These are phyloP conservation scores for Xylariaceae sp. DNA, from an alignment of 2,329 filamentous ascomycete species.

Conservation along the genomic window DNA sequence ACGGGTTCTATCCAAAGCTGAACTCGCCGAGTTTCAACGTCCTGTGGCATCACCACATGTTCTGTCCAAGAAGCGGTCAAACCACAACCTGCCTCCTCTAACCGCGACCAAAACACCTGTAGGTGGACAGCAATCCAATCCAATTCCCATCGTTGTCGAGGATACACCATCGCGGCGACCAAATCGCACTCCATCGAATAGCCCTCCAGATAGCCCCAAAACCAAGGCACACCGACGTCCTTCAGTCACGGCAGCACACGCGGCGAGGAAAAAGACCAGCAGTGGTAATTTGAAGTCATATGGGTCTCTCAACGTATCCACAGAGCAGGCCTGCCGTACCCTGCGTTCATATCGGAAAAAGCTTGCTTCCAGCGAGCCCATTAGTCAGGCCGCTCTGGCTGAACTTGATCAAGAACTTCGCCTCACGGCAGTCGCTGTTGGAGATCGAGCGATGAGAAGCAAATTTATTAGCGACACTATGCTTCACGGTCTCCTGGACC, in stretches of 20 bases:
- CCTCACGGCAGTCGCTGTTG: constrained; percentile 56
- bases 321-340: constrained; percentile 59
- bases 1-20: constrained; percentile 79
- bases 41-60: constrained; percentile 48
- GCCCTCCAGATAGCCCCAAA: constrained; percentile 48
- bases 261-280: constrained; percentile 44
- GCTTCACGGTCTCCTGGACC: constrained; percentile 61
- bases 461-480: constrained; percentile 52
- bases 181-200: constrained; percentile 40
- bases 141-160: constrained; percentile 39
- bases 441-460: constrained; percentile 51
- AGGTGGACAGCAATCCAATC: constrained; percentile 37
- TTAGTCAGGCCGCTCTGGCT: constrained; percentile 53
- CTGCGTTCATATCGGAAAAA: constrained; percentile 60
- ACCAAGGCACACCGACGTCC: constrained; percentile 45
- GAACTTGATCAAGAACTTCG: constrained; percentile 62
- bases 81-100: constrained; percentile 39
- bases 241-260: constrained; percentile 48
- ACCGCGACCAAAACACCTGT: constrained; percentile 38
- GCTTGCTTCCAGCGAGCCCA: constrained; percentile 50
- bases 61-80: constrained; percentile 50
- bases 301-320: constrained; percentile 56
- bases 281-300: constrained; percentile 46
- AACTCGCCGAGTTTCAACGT: constrained; percentile 73
- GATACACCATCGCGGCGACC: constrained; percentile 45